These are phyloP conservation scores for Spinacia oleracea DNA, from an alignment of 179 eudicot genomes.

Conservation along the genomic window DNA sequence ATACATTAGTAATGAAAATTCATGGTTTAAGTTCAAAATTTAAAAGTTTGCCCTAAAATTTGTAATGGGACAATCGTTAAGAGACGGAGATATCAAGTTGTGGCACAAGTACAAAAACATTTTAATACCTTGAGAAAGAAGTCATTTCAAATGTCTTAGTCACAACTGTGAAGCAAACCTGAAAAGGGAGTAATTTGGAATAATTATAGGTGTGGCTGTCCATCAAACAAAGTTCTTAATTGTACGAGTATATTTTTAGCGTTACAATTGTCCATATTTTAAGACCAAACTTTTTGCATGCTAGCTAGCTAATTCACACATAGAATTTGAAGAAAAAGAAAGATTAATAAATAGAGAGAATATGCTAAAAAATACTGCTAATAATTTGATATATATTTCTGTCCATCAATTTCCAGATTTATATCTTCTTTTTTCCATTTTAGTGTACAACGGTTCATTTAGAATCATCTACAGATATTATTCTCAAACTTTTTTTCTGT, in stretches of 20 bases:
- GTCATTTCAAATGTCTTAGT: conserved; percentile 21
- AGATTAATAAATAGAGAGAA: conserved; percentile 1
- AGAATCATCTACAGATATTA: conserved; percentile 25
- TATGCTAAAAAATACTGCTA: conserved; percentile 4
- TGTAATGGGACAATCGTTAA: no score
- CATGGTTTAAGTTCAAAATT: no score
- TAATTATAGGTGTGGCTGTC: conserved; percentile 10
- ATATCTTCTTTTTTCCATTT: conserved; percentile 13
- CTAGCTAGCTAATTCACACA: conserved; percentile 15
- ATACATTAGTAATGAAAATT: no score
- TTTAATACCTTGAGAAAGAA: not conserved
- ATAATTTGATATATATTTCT: conserved; percentile 6
- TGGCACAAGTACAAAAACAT: not conserved
- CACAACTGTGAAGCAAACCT: conserved; percentile 30
- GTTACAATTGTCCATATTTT: conserved; percentile 12
- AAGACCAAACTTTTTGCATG: conserved; percentile 5
- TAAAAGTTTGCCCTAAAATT: no score
- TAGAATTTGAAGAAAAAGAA: not conserved
- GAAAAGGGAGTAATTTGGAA: not conserved
- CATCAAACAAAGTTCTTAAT: conserved; percentile 12
- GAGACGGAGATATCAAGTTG: no score
- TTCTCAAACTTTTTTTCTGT: conserved; percentile 11
- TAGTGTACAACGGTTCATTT: conserved; percentile 26
- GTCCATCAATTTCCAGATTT: conserved; percentile 25
- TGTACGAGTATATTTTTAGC: not conserved